These are phyloP conservation scores for Colletotrichum echinochloae DNA, from an alignment of 2,329 filamentous ascomycete genomes.

Conservation along the genomic window DNA sequence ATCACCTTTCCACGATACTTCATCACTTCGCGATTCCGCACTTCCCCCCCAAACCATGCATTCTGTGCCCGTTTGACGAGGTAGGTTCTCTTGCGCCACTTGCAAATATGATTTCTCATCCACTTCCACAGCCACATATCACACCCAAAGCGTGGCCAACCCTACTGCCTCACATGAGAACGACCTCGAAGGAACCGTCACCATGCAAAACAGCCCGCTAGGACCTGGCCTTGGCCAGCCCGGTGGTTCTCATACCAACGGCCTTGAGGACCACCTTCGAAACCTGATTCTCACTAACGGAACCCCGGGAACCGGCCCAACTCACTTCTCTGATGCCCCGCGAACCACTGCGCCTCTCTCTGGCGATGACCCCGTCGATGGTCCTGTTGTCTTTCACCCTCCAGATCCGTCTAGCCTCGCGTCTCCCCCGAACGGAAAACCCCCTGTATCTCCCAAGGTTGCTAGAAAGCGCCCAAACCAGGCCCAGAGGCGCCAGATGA, in stretches of 20 bases:
- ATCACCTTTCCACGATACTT: not conserved
- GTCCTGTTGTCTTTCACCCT: not conserved
- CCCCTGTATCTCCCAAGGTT: constrained; percentile 46
- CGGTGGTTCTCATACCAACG: constrained; percentile 55
- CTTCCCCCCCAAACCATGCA: constrained; percentile 7
- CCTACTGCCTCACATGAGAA: constrained; percentile 17
- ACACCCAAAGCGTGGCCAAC: constrained; percentile 23
- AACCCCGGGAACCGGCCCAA: constrained; percentile 43
- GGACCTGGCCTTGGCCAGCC: constrained; percentile 5
- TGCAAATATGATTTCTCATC: constrained; percentile 30
- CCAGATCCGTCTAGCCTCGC: constrained; percentile 7
- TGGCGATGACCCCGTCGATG: not conserved
- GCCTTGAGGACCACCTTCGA: constrained; percentile 68
- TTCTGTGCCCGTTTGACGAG: constrained; percentile 15
- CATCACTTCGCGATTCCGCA: not conserved
- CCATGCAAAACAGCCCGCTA: constrained; percentile 30
- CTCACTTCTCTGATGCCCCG: constrained; percentile 40
- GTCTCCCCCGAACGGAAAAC: constrained; percentile 53
- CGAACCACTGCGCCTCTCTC: constrained; percentile 30
- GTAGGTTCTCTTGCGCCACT: constrained; percentile 10
- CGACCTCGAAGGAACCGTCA: not conserved
- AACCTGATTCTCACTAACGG: constrained; percentile 69
- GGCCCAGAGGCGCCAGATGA: constrained; percentile 73
- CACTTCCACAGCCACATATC: constrained; percentile 20
- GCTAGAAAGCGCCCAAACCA: constrained; percentile 69